Evolutionary conservation across 495 filamentous ascomycete species (phyloP), one percentile per base, ranked within the genome.

Genomic region (Aspergillus bridgeri): DNA sequence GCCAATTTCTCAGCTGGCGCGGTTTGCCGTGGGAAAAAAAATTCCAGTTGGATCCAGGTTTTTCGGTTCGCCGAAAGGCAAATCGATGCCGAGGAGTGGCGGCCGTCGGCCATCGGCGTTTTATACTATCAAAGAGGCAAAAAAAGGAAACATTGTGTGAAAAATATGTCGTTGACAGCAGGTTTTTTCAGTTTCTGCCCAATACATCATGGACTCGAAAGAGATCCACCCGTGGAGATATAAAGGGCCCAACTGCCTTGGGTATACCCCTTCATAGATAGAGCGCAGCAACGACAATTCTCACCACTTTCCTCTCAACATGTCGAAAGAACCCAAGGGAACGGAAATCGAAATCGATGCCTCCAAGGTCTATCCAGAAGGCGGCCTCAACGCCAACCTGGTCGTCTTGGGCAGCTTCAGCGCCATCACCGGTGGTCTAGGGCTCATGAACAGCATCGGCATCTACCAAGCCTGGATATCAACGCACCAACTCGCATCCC

Each of bases 361-460:
- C 53, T 21, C 45, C 47, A 24, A 33, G 21, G 49, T 24, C 11
- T 85, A 83, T 54, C 86, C 86, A 1, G 87, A 89, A 70, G 86
- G 89, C 44, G 88, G 88, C 27, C 67, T 79, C 2, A 69, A 74
- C 48, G 86, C 83, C 42, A 91, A 88, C 83, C 76, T 81, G 1
- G 85, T 89, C 33, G 86, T 91, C 23, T 59, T 87, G 8, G 88
- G 88, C 22, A 81, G 83, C 24, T 91, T 85, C 75, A 81, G 85
- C 55, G 83, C 81, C 6, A 78, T 88, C 44, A 76, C 87, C 51
- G 82, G 87, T 3, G 80, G 80, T 13, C 79, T 90, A 46, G 88
- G 87, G 0, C 66, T 89, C 7, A 83, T 90, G 80, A 91, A 90
- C 65, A 84, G 76, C 60, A 79, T 89, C 18, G 87, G 83, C 7